Evolutionary conservation across 116 monocot genomes (phyloP).

Genomic region (Papilionanthe hybrid): DNA sequence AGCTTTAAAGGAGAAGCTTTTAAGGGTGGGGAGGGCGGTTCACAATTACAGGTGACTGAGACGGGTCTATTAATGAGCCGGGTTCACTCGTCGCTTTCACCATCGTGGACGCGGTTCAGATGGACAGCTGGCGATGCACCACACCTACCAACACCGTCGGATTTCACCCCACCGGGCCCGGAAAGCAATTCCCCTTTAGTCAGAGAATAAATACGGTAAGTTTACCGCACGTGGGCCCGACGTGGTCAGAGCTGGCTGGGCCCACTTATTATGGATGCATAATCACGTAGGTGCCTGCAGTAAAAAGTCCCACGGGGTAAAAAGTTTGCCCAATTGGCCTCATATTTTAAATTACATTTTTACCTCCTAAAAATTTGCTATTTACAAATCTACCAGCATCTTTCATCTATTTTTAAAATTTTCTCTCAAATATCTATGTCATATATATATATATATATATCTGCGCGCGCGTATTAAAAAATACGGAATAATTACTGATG

Average conservation of each 20-base stretch:
- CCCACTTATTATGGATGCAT: neutral
- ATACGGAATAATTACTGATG: too few relatives aligned
- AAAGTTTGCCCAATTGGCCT: too few relatives aligned
- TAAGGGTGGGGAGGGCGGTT: neutral
- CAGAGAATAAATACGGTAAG: neutral
- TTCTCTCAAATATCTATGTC: too few relatives aligned
- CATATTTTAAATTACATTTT: too few relatives aligned
- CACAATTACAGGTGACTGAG: neutral
- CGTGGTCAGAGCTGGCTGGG: neutral
- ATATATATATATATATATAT: too few relatives aligned
- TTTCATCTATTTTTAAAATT: too few relatives aligned
- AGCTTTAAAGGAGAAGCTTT: neutral
- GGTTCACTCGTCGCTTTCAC: conserved; percentile 5
- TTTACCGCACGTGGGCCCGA: neutral
- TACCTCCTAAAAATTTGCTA: too few relatives aligned
- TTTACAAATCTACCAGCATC: too few relatives aligned
- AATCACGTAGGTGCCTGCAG: neutral
- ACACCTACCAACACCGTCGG: conserved; percentile 3
- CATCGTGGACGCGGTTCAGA: neutral
- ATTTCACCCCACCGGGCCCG: neutral
- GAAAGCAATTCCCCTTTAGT: neutral
- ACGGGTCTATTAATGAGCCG: neutral
- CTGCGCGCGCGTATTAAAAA: too few relatives aligned
- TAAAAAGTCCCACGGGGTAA: too few relatives aligned
- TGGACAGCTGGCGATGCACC: conserved; percentile 2